Evolutionary conservation across 1,139 yeast species (phyloP), one percentile per base, ranked within the genome.

Genomic region (Saccharomyces hybrid): DNA sequence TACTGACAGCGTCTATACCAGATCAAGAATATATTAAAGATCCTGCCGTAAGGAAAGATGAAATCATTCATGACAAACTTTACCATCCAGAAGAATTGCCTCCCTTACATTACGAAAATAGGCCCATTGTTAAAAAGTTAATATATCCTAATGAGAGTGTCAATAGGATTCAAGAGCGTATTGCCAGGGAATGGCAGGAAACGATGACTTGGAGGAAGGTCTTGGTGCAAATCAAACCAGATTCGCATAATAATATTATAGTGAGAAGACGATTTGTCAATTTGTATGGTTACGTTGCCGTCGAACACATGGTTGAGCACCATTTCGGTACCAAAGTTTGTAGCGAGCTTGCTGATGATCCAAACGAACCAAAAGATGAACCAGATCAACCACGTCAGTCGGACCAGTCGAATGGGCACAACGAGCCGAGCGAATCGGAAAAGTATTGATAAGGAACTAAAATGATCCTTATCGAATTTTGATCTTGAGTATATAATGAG

Each of bases 271-370:
- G 91, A 57, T 93, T 88, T 74, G 84, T 96, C 9, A 93, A 93
- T 73, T 96, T 97, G 0, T 90, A 86, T 71, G 99, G 99, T 1
- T 91, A 98, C 96, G 90, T 88, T 0, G 96, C 90, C 0, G 77
- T 93, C 41, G 88, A 86, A 52, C 97, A 93, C 70, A 64, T 93
- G 59, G 88, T 86, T 0, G 71, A 77, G 16, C 78, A 81, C 54
- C 95, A 87, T 70, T 88, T 88, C 66, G 74, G 75, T 26, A 41
- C 38, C 2, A 54, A 54, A 41, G 59, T 63, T 4, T 53, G 56
- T 53, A 53, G 55, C 32, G 51, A 50, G 26, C 55, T 53, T 26
- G 48, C 53, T 6, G 26, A 47, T 28, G 26, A 47, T 16, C 44
- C 44, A 38, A 38, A 38, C 13, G 44, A 46, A 13, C 48, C 29